Conservation (phyloP, 192 early-diverging fungal genomes). For the Backusella luteola region DNA sequence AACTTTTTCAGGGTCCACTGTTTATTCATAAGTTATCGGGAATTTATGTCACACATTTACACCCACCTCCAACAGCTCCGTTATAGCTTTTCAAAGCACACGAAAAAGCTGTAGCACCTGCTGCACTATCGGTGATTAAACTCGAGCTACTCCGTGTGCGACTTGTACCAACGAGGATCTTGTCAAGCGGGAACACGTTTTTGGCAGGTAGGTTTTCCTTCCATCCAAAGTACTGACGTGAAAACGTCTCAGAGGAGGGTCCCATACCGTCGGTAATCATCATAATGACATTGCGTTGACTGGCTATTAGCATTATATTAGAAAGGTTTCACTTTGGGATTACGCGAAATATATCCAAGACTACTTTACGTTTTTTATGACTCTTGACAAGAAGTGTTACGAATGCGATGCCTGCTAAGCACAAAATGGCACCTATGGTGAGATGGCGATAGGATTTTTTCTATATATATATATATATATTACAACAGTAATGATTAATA, state of each 20-base stretch:
- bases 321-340: not conserved
- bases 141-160: slow-evolving; percentile 80
- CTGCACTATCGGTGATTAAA: slow-evolving; percentile 93
- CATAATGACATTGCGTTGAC: slow-evolving; percentile 62
- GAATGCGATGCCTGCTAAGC: not conserved
- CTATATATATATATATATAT: not conserved
- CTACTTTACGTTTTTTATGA: slow-evolving; percentile 1
- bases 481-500: too few relatives aligned
- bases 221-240: slow-evolving; percentile 76
- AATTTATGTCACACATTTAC: not conserved
- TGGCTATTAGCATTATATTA: not conserved
- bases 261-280: slow-evolving; percentile 97
- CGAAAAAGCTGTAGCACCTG: slow-evolving; percentile 94
- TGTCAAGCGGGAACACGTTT: slow-evolving; percentile 58
- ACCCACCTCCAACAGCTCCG: slow-evolving; percentile 79
- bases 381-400: not conserved
- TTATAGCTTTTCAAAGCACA: slow-evolving; percentile 93
- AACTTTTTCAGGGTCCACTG: slow-evolving; percentile 54
- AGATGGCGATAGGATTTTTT: not conserved
- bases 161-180: slow-evolving; percentile 79
- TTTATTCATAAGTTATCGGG: not conserved
- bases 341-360: not conserved
- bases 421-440: not conserved
- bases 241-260: slow-evolving; percentile 89
- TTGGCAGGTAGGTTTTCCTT: slow-evolving; percentile 49